Conservation (phyloP, 768 basidiomycete species). For the Tulasnella sp. region DNA sequence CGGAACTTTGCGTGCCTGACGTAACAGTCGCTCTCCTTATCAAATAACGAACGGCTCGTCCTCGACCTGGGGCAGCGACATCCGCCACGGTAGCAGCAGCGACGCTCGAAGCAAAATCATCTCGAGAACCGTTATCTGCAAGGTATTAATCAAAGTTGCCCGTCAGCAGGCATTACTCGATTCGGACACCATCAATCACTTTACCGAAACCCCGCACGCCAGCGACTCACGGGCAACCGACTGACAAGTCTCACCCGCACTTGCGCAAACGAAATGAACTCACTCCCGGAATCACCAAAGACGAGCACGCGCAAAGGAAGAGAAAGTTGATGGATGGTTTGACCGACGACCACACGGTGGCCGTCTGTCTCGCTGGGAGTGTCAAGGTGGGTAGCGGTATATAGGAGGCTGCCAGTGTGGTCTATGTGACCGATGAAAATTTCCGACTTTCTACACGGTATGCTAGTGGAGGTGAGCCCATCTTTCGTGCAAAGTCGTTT, state of each 20-base stretch:
- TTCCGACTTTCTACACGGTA: neutral
- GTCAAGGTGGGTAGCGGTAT: constrained; percentile 71
- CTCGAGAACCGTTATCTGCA: neutral
- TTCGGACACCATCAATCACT: neutral
- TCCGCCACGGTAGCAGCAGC: neutral
- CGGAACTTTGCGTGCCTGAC: neutral
- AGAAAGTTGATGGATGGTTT: constrained; percentile 65
- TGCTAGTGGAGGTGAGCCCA: constrained; percentile 22
- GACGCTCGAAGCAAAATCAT: neutral
- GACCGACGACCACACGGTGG: constrained; percentile 67
- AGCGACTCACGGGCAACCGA: constrained; percentile 74
- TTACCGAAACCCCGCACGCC: constrained; percentile 50
- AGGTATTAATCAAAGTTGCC: neutral
- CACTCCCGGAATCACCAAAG: constrained; percentile 72
- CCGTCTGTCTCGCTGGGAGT: constrained; percentile 65
- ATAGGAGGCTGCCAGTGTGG: neutral
- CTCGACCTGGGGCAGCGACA: neutral
- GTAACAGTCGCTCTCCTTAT: neutral
- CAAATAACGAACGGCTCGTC: neutral
- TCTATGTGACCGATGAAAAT: neutral
- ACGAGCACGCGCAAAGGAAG: constrained; percentile 74
- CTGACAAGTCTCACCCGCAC: constrained; percentile 75
- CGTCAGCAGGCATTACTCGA: neutral
- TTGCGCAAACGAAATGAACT: constrained; percentile 65
- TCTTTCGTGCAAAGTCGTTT: neutral